Percentiles rank a stretch among this genome's conserved stretches.
Evolutionary conservation across 306 rosid genomes (phyloP).

Genomic region (Medicago ruthenica): DNA sequence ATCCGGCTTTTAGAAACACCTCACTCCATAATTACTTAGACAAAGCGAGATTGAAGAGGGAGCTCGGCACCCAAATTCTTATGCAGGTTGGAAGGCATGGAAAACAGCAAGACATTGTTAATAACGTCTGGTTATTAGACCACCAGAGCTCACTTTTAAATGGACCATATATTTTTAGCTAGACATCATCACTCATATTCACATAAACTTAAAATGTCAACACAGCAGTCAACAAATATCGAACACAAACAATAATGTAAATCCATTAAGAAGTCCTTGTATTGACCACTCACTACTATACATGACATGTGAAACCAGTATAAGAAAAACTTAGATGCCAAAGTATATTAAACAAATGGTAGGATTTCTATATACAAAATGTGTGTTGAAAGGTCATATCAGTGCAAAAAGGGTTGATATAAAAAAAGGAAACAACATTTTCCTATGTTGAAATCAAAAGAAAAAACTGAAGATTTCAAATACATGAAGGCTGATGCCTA

Average conservation of each 20-base stretch:
- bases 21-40: background rate
- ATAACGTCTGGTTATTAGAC: conserved; percentile 12
- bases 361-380: conserved; percentile 6
- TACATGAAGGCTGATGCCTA: conserved; percentile 15
- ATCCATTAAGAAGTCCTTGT: conserved; percentile 10
- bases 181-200: conserved; percentile 18
- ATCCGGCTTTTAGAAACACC: conserved; percentile 17
- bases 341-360: conserved; percentile 13
- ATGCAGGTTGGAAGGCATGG: conserved; percentile 25
- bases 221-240: conserved; percentile 31
- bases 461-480: background rate
- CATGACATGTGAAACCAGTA: background rate
- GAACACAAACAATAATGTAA: conserved; percentile 22
- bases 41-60: conserved; percentile 25
- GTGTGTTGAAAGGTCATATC: conserved; percentile 37
- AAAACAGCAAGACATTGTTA: conserved; percentile 29
- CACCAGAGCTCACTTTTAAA: conserved; percentile 21
- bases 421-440: background rate
- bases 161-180: background rate
- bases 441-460: conserved; percentile 7
- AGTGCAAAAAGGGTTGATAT: conserved; percentile 10
- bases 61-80: conserved; percentile 30
- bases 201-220: conserved; percentile 18
- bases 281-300: conserved; percentile 11
- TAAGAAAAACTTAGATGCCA: conserved; percentile 1